These are phyloP conservation scores for Suhomyces sp. DNA, from an alignment of 805 yeast species.

Conservation along the genomic window DNA sequence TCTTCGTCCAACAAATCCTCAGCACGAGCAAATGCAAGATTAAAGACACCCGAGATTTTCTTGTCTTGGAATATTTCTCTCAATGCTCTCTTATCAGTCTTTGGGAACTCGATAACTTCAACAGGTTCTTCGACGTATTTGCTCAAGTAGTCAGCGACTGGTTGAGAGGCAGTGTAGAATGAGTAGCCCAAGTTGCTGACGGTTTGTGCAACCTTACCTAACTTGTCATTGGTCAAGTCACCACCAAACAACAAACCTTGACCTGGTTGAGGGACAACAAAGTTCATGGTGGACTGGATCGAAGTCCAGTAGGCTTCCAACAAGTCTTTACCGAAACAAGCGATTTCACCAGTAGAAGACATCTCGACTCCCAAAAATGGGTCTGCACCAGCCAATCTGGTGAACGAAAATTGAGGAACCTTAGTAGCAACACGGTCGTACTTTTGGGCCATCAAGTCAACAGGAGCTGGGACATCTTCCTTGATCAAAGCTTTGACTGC, in stretches of 20 bases:
- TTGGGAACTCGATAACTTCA: conserved; percentile 83
- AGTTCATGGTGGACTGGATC: conserved; percentile 95
- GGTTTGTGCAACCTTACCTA: conserved; percentile 70
- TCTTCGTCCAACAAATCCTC: conserved; percentile 81
- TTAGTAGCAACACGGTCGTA: conserved; percentile 91
- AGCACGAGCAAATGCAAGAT: conserved; percentile 88
- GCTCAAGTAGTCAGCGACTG: conserved; percentile 67
- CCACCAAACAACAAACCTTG: conserved; percentile 92
- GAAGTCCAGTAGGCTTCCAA: conserved; percentile 97
- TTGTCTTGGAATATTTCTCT: conserved; percentile 90
- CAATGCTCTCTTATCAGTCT: conserved; percentile 85
- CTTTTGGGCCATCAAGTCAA: conserved; percentile 71
- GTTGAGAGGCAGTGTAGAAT: conserved; percentile 71
- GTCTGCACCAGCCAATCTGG: conserved; percentile 98
- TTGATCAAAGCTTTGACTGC: conserved; percentile 85
- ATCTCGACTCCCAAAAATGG: conserved; percentile 98
- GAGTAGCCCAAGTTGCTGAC: conserved; percentile 76
- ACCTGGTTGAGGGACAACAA: conserved; percentile 89
- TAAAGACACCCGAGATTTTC: conserved; percentile 84
- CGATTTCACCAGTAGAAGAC: conserved; percentile 99
- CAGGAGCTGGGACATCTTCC: conserved; percentile 72
- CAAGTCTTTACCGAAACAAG: conserved; percentile 86
- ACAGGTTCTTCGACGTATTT: conserved; percentile 45
- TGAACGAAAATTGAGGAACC: conserved; percentile 98
- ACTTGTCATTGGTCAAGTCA: conserved; percentile 66